Evolutionary conservation across 2,329 filamentous ascomycete species (phyloP), one percentile per base, ranked within the genome.

Genomic region (Ceratocystiopsis sp.): DNA sequence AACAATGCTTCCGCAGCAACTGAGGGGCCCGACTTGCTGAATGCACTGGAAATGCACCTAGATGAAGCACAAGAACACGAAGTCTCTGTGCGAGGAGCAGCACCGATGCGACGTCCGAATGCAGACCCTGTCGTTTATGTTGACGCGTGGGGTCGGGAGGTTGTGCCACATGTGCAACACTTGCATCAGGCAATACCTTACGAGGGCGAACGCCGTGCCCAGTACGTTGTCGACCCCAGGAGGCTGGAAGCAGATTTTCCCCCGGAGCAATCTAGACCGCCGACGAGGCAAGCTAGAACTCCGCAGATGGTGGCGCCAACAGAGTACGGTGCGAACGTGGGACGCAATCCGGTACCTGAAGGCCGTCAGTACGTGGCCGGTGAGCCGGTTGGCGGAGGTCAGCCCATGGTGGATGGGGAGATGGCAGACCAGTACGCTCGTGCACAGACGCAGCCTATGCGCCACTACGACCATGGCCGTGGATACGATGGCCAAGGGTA

Each of bases 21-120:
- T 19, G 49, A 48, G 32, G 52, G 45, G 21, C 45, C 40, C 5
- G 47, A 49, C 42, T 29, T 54, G 8, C 37, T 55, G 14, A 49
- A 47, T 4, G 54, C 52, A 8, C 42, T 54, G n/a, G 56, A 59
- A 29, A 49, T 46, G 42, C 51, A 54, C 21, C 49, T 57, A 15
- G 45, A 51, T 0, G 44, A 51, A 29, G 10, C 25, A 8, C 25
- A 29, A 29, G 25, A 29, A 29, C 25, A 2, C 25, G 25, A 29
- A 9, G 10, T 29, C 9, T 8, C 25, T 4, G 25, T 8, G 6
- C 25, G 25, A 29, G 25, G 7, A 29, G 25, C 25, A 29, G 10
- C 25, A 29, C 7, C 25, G 25, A 29, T 29, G 25, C 25, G 25
- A 29, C 25, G 25, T 29, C 25, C 25, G 17, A 47, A 14, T 43